phyloP scores from a whole-genome alignment of 2,329 filamentous ascomycete species.

The Hypoxylon sp. region DNA sequence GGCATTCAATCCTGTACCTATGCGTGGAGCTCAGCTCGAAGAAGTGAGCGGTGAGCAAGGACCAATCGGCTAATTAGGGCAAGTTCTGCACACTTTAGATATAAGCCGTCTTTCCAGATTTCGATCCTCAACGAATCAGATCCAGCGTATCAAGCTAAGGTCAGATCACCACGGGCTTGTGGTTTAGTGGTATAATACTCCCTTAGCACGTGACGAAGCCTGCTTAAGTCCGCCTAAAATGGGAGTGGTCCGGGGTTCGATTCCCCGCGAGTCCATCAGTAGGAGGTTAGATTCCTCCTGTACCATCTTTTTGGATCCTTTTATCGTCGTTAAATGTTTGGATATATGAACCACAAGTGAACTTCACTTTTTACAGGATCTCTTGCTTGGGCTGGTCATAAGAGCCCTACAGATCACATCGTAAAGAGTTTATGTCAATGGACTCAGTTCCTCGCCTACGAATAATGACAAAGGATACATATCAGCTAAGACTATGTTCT shows the following conservation, averaged over 20 bases:
- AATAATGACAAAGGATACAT: background rate
- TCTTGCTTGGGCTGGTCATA: background rate
- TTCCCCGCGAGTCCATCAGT: conserved; percentile 60
- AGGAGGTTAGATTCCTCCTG: conserved; percentile 41
- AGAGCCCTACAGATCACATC: background rate
- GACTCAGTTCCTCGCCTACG: background rate
- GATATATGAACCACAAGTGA: too few relatives aligned
- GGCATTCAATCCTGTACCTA: background rate
- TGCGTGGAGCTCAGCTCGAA: conserved; percentile 1
- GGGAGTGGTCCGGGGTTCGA: conserved; percentile 60
- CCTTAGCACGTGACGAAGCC: conserved; percentile 29
- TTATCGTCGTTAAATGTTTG: too few relatives aligned
- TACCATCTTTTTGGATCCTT: conserved; percentile 37
- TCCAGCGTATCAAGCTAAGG: background rate
- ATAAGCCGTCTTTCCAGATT: background rate
- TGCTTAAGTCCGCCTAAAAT: background rate
- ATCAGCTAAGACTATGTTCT: background rate
- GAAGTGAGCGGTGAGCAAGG: conserved; percentile 1
- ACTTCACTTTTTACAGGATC: too few relatives aligned
- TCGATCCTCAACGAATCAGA: conserved; percentile 26
- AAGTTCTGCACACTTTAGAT: background rate
- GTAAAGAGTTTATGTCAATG: background rate
- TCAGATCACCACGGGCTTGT: conserved; percentile 28
- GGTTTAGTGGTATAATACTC: conserved; percentile 45
- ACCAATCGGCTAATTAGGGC: conserved; percentile 35